Percentiles rank a stretch among this genome's conserved stretches.
Conservation (phyloP, 306 rosid genomes). For the Malus orientalis region DNA sequence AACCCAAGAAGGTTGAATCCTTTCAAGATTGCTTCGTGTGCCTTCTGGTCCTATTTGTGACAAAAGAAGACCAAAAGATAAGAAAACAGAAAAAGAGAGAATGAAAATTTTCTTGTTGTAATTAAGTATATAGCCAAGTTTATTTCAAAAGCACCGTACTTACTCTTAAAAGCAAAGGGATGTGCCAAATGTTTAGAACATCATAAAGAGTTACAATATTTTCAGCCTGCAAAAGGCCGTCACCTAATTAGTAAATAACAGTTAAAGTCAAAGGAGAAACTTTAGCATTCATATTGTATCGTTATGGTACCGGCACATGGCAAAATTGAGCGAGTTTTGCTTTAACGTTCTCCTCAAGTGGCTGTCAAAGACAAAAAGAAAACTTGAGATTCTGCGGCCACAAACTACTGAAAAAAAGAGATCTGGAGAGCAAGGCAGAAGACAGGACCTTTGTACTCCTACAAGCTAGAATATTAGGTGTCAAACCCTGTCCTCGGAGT, state of each 20-base stretch:
- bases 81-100: neutral
- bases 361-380: conserved; percentile 31
- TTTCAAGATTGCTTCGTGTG: conserved; percentile 82
- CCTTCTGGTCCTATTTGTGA: conserved; percentile 67
- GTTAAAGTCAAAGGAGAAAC: conserved; percentile 5
- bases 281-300: neutral
- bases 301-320: conserved; percentile 66
- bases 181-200: conserved; percentile 84
- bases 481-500: conserved; percentile 79
- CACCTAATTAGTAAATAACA: neutral
- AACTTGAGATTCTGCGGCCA: conserved; percentile 5
- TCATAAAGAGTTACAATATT: conserved; percentile 68
- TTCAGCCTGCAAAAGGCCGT: conserved; percentile 41
- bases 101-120: neutral
- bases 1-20: conserved; percentile 64
- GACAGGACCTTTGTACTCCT: conserved; percentile 69
- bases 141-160: conserved; percentile 15
- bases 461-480: conserved; percentile 80
- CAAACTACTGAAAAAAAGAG: neutral
- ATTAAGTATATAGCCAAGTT: neutral
- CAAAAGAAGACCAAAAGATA: conserved; percentile 4
- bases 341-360: conserved; percentile 63
- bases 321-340: conserved; percentile 75
- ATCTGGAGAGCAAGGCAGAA: conserved; percentile 7
- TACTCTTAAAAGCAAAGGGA: conserved; percentile 76